Percentiles rank a stretch among this genome's conserved stretches.
Conservation (phyloP, 129 eudicot species). For the Pseudognaphalium luteoalbum region DNA sequence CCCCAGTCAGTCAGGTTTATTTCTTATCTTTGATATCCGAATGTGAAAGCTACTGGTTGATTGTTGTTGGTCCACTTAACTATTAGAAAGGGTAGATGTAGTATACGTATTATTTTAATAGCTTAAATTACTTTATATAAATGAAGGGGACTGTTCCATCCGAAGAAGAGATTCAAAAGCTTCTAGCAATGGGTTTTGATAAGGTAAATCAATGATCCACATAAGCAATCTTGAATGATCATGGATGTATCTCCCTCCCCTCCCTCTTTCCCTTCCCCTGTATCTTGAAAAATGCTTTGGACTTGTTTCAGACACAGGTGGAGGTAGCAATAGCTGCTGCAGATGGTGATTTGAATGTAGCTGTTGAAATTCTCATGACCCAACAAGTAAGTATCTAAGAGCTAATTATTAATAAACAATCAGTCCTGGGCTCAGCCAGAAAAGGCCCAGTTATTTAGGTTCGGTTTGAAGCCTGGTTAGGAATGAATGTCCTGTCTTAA, state of each 20-base stretch:
- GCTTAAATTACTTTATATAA: constrained; percentile 7
- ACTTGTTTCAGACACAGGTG: constrained; percentile 79
- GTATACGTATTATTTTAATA: not conserved
- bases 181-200: constrained; percentile 94
- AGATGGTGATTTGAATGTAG: constrained; percentile 81
- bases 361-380: constrained; percentile 93
- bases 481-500: not conserved
- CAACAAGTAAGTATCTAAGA: constrained; percentile 59
- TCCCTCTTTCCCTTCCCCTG: not conserved
- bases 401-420: not conserved
- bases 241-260: not conserved
- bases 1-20: constrained; percentile 55
- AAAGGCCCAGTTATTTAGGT: not conserved
- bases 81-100: not conserved
- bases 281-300: constrained; percentile 15
- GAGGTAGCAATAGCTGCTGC: constrained; percentile 98
- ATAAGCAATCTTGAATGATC: too few relatives aligned
- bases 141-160: constrained; percentile 59
- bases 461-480: not conserved
- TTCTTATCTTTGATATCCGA: not conserved
- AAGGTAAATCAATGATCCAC: constrained; percentile 48
- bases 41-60: not conserved
- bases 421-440: not conserved
- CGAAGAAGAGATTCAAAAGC: constrained; percentile 75
- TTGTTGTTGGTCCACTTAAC: not conserved